Evolutionary conservation across 2,329 filamentous ascomycete species (phyloP).

Genomic region (Exophiala aquamarina): DNA sequence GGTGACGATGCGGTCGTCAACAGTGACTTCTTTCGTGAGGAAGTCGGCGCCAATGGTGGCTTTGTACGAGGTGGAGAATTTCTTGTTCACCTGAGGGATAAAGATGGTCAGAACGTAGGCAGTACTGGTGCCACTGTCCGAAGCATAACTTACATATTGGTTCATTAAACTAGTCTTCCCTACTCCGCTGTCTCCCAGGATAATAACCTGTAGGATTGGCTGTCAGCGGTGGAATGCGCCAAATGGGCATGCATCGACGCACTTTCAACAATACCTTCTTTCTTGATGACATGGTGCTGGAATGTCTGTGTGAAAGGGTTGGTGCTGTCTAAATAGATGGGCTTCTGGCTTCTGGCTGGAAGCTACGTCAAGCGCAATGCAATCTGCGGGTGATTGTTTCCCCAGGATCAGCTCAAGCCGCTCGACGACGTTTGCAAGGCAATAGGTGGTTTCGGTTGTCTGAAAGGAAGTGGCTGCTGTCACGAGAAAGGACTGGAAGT

Average conservation of each 20-base stretch:
- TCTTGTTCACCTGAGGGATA: slow-evolving; percentile 86
- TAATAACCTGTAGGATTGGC: slow-evolving; percentile 72
- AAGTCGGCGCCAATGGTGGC: slow-evolving; percentile 99
- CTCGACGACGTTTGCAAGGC: no score
- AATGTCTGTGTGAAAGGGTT: slow-evolving; percentile 1
- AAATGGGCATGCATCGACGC: slow-evolving; percentile 31
- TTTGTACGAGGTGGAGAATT: slow-evolving; percentile 99
- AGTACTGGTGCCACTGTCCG: not conserved
- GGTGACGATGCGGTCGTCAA: slow-evolving; percentile 94
- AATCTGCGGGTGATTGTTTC: no score
- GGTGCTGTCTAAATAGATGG: not conserved
- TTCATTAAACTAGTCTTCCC: slow-evolving; percentile 99
- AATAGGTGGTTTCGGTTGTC: no score
- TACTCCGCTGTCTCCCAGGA: slow-evolving; percentile 97
- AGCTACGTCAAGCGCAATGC: not conserved
- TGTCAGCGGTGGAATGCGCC: slow-evolving; percentile 15
- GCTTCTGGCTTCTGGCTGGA: not conserved
- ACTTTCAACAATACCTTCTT: slow-evolving; percentile 94
- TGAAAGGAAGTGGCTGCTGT: no score
- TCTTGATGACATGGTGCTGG: slow-evolving; percentile 65
- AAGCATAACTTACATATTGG: slow-evolving; percentile 81
- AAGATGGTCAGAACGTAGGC: slow-evolving; percentile 3
- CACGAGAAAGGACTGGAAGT: no score
- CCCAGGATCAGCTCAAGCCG: no score
- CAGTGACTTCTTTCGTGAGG: slow-evolving; percentile 93